phyloP scores from a whole-genome alignment of 2,329 filamentous ascomycete genomes.

The Madurella mycetomatis region DNA sequence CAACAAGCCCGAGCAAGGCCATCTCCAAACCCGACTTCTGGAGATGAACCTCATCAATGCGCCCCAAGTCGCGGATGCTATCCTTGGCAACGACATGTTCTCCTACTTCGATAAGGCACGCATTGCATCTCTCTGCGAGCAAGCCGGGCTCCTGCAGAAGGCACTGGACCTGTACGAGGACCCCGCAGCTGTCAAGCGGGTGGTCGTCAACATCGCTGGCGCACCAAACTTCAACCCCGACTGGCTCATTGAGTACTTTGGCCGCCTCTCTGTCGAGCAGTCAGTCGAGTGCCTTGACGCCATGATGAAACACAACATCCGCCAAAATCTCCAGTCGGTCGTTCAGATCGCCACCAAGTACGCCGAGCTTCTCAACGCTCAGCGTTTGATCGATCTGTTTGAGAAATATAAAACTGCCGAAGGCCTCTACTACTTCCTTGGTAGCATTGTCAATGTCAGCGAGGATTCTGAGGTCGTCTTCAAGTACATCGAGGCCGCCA shows the following conservation, averaged over 20 bases:
- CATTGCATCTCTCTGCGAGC: constrained; percentile 87
- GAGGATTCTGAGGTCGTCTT: constrained; percentile 95
- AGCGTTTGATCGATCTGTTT: constrained; percentile 82
- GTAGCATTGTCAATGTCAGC: constrained; percentile 94
- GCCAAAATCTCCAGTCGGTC: constrained; percentile 91
- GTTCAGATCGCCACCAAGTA: constrained; percentile 97
- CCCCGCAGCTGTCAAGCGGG: constrained; percentile 81
- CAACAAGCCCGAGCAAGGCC: constrained; percentile 88
- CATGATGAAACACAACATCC: constrained; percentile 95
- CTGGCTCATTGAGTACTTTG: constrained; percentile 90
- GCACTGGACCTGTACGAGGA: constrained; percentile 95
- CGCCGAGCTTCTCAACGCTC: constrained; percentile 88
- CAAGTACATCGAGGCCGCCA: constrained; percentile 98
- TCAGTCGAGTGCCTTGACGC: constrained; percentile 90
- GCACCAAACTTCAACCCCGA: constrained; percentile 84
- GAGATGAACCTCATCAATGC: constrained; percentile 99
- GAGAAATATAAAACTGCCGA: constrained; percentile 98
- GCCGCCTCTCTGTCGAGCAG: constrained; percentile 90
- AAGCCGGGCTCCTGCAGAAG: constrained; percentile 79
- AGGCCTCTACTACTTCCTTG: constrained; percentile 96
- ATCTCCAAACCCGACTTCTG: constrained; percentile 87
- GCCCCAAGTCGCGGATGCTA: constrained; percentile 95
- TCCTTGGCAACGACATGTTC: constrained; percentile 98
- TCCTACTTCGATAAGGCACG: constrained; percentile 90
- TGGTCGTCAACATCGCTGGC: constrained; percentile 74